Percentiles rank a stretch among this genome's conserved stretches.
phyloP scores from a whole-genome alignment of 1,139 yeast species.

The Hanseniaspora gamundiae region DNA sequence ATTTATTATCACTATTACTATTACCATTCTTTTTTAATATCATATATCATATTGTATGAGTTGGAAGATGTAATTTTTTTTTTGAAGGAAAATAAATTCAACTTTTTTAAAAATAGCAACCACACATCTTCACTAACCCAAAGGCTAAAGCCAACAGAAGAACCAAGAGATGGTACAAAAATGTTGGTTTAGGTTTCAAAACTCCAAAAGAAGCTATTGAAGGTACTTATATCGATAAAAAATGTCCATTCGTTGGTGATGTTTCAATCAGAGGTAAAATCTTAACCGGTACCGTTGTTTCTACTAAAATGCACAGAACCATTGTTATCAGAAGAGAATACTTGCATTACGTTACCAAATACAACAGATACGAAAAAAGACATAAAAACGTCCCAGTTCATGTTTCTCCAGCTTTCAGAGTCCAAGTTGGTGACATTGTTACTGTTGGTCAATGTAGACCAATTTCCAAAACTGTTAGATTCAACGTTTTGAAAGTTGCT shows the following conservation, averaged over 20 bases:
- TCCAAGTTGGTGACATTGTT: constrained; percentile 96
- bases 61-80: too few species aligned
- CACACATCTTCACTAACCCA: constrained; percentile 99
- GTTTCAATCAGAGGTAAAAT: constrained; percentile 99
- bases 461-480: constrained; percentile 98
- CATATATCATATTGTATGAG: too few species aligned
- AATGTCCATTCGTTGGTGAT: constrained; percentile 97
- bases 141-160: constrained; percentile 97
- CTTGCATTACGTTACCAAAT: constrained; percentile 99
- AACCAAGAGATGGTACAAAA: constrained; percentile 99
- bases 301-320: constrained; percentile 99
- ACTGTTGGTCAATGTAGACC: constrained; percentile 99
- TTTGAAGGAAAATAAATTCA: not conserved
- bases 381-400: constrained; percentile 99
- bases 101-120: constrained; percentile 50
- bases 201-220: constrained; percentile 98
- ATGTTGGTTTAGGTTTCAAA: constrained; percentile 99
- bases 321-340: constrained; percentile 99
- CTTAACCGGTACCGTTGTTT: constrained; percentile 96
- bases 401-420: constrained; percentile 99
- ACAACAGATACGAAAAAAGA: constrained; percentile 99
- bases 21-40: too few species aligned
- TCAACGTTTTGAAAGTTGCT: constrained; percentile 96
- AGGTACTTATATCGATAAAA: constrained; percentile 99
- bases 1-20: too few species aligned